Conservation (phyloP, 108 stramenopile genomes). For the Fragilaria crotonensis region DNA sequence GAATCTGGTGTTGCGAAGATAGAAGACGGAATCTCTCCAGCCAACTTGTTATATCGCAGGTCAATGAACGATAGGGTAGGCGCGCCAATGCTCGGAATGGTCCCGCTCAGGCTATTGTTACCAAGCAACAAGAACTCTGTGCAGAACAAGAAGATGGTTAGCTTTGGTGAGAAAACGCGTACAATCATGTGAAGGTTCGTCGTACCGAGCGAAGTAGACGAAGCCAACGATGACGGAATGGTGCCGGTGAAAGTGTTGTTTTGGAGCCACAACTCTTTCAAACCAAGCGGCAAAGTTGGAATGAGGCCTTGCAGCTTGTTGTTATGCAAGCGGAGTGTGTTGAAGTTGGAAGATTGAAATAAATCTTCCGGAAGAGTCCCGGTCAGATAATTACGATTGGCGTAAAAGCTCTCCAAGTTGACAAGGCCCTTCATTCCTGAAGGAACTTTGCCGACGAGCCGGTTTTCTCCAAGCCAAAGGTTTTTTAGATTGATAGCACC, state of each 20-base stretch:
- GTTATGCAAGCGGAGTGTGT: neutral
- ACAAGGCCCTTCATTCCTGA: constrained; percentile 42
- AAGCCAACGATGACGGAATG: constrained; percentile 21
- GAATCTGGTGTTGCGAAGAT: neutral
- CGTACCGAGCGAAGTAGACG: constrained; percentile 9
- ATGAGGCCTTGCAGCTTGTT: constrained; percentile 32
- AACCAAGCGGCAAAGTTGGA: constrained; percentile 1
- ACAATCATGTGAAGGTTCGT: neutral
- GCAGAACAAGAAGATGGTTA: neutral
- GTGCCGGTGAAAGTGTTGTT: constrained; percentile 30
- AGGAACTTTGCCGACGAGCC: constrained; percentile 42
- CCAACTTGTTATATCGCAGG: constrained; percentile 21
- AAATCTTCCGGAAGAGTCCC: constrained; percentile 60
- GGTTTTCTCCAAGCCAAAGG: constrained; percentile 10
- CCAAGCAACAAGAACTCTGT: constrained; percentile 23
- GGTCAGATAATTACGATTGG: constrained; percentile 59
- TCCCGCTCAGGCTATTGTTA: constrained; percentile 31
- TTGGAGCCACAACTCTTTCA: constrained; percentile 19
- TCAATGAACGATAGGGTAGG: constrained; percentile 24
- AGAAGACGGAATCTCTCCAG: constrained; percentile 29
- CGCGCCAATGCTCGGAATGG: constrained; percentile 20
- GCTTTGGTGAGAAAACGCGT: too few relatives aligned
- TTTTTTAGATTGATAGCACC: neutral
- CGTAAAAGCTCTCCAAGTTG: constrained; percentile 37
- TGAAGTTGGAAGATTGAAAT: constrained; percentile 12